phyloP scores from a whole-genome alignment of 2,329 filamentous ascomycete species.

The Colletotrichum liriopes region DNA sequence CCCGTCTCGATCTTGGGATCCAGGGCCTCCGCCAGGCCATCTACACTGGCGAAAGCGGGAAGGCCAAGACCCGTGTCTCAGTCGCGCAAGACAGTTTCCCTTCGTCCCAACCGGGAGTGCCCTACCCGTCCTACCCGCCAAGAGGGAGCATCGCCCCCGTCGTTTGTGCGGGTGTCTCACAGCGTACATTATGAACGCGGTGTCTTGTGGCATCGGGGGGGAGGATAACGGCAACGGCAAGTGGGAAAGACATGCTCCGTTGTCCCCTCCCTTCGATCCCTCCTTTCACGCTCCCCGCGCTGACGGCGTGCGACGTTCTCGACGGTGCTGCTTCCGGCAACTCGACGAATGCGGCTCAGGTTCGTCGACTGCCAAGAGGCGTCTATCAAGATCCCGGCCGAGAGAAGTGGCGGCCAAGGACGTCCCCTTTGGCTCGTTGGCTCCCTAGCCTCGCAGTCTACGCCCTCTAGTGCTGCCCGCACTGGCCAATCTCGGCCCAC shows the following conservation, averaged over 20 bases:
- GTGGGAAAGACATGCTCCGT: background rate
- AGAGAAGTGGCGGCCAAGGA: background rate
- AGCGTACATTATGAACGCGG: background rate
- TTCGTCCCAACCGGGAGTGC: background rate
- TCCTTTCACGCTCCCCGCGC: background rate
- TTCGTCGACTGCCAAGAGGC: background rate
- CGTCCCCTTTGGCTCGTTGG: background rate
- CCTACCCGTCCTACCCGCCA: background rate
- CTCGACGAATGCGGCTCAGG: background rate
- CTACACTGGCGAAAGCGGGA: background rate
- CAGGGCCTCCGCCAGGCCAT: background rate
- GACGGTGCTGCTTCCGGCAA: background rate
- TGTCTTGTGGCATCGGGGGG: background rate
- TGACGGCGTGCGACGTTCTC: background rate
- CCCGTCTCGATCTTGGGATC: background rate
- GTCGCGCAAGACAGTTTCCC: too few relatives aligned
- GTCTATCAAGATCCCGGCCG: slow-evolving; percentile 2
- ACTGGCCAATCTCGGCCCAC: background rate
- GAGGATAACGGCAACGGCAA: background rate
- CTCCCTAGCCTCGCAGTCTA: background rate
- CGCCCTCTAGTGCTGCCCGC: background rate
- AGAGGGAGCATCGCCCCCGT: background rate
- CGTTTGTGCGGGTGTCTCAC: background rate
- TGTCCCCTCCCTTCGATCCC: too few relatives aligned
- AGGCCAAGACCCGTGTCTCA: background rate